Base-by-base conservation (phyloP, 768 basidiomycete genomes). In the Lentinula edodes region DNA sequence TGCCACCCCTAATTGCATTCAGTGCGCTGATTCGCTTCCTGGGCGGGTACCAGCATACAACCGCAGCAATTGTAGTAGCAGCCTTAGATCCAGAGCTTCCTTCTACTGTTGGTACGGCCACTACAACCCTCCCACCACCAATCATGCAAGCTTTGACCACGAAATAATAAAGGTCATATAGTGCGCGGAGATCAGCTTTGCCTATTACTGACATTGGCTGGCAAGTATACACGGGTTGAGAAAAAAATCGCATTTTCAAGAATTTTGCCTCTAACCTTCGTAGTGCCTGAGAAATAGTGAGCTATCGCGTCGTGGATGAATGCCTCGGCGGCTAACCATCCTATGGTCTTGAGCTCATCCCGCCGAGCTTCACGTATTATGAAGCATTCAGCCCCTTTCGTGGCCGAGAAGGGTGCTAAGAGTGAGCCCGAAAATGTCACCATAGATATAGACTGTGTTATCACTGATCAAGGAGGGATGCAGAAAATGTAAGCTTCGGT, bases 21-120 rank as follows among this genome's bases (percentile, higher is more conserved):
- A 43, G 4, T 15, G 20, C 28, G 8, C 12, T 58, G 28, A 58
- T 16, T 28, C 56, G 41, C 16, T 58, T 58, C 16, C 56, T 18
- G 5, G 56, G 56, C 0, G 56, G 56, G n/a, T 58, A 58, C 56
- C 56, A 58, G 28, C 56, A 58, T 36, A 23, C 56, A 6, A 42
- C 56, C 23, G 42, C 56, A n/a, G 56, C 56, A 13, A 56, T 43
- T 28, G 10, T 56, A 8, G 38, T 18, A 15, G 5, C 9, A 8
- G 20, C 10, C 15, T 23, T 23, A 18, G 54, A 42, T 28, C 28
- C 28, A 5, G 10, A 12, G 23, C 42, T 41, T 5, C 28, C 13
- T 45, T 13, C 15, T 32, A 12, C 3, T 7, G 8, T 42, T 15
- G 56, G 35, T 4, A 58, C 23, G 20, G 42, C 56, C 23, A 58